Evolutionary conservation across 2,329 filamentous ascomycete genomes (phyloP), one percentile per base, ranked within the genome.

Genomic region (Trichophyton benhamiae): DNA sequence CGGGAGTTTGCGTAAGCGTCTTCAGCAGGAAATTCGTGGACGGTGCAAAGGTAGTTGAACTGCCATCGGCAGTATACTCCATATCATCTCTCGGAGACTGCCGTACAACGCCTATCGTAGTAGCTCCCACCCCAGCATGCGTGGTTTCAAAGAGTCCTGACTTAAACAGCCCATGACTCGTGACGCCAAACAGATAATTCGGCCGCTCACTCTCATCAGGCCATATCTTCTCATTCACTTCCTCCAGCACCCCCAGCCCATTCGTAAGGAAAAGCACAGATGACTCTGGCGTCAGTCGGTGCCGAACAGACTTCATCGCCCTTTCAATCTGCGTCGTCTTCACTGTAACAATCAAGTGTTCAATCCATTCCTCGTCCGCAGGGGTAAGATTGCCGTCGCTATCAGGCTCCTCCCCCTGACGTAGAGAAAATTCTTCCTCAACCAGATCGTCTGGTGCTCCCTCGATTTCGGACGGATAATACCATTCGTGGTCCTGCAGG

Each of bases 211-310:
- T 71, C 0, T 82, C 78, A 63, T 91, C 82, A 0, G 83, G 80
- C 66, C 96, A 96, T 30, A 95, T 72, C 9, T 80, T 73, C 38
- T 80, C 74, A 67, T 89, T 90, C 46, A 96, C 80, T 57, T 85
- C 81, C 57, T 97, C 91, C n/a, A 90, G 79, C 1, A 90, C 77
- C 0, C 94, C 92, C 73, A 97, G 83, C 0, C 91, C 90, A 64
- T 92, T 88, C 61, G 90, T 87, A 61, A 95, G 72, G 61, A 95
- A 82, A 63, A 88, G 84, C 6, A 96, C 81, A 0, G 89, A 88
- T 0, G 87, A 89, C 30, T 83, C 76, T 2, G 81, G 77, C 49
- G 82, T 79, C n/a, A 95, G 75, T 8, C 89, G 82, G 64, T 84
- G 80, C 1, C 85, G 80, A 59, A 95, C 82, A 0, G 82, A 74